These are phyloP conservation scores for Hericium alpestre DNA, from an alignment of 768 basidiomycete species.

Conservation along the genomic window DNA sequence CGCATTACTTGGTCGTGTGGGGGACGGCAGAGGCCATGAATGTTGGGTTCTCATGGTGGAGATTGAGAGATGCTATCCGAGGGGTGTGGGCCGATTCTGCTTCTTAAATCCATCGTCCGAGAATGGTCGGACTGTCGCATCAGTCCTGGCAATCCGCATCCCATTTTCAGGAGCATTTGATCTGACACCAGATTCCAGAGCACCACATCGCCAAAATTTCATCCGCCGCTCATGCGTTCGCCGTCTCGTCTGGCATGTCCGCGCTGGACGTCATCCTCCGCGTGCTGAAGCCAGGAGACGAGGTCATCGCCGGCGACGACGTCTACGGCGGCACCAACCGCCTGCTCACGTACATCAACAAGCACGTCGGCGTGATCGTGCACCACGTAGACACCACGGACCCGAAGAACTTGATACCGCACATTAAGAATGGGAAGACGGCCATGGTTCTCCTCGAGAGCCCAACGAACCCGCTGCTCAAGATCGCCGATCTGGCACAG, in stretches of 20 bases:
- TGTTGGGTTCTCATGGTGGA: background rate
- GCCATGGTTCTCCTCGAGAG: constrained; percentile 95
- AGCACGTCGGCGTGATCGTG: constrained; percentile 80
- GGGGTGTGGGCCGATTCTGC: too few relatives aligned
- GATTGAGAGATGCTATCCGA: too few relatives aligned
- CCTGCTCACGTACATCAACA: constrained; percentile 78
- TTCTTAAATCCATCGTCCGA: too few relatives aligned
- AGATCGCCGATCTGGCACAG: constrained; percentile 80
- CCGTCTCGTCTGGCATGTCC: constrained; percentile 96
- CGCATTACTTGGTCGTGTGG: background rate
- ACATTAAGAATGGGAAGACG: constrained; percentile 63
- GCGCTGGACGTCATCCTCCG: constrained; percentile 92
- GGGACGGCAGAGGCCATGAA: background rate
- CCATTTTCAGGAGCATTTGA: background rate
- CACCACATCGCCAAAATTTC: constrained; percentile 97
- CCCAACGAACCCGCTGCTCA: constrained; percentile 94
- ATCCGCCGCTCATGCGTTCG: constrained; percentile 79
- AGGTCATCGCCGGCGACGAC: constrained; percentile 93
- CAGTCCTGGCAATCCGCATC: background rate
- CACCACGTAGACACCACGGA: constrained; percentile 91
- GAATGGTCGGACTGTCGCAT: too few relatives aligned
- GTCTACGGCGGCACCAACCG: constrained; percentile 97
- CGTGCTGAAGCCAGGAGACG: constrained; percentile 88
- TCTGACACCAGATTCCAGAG: constrained; percentile 37
- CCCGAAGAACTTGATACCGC: constrained; percentile 47